Evolutionary conservation across 345 rosid species (phyloP), one percentile per base, ranked within the genome.

Genomic region (Streptanthus diversifolius): DNA sequence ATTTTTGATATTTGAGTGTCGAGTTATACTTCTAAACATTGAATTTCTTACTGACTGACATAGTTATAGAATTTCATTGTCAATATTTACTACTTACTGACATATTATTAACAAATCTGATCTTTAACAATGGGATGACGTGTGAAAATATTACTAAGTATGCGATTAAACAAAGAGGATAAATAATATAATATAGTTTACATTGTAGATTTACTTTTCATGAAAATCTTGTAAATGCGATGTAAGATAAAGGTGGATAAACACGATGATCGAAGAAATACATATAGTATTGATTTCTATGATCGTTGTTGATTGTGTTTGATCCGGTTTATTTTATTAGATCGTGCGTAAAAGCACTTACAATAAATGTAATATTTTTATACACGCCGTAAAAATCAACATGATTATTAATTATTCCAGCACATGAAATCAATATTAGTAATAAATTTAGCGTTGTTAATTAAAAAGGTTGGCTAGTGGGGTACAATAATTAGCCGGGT

Each of bases 321-420:
- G 47, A 21, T 60, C 37, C 6, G 6, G 73, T 49, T 22, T 68
- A 75, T 59, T 75, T 59, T 7, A 75, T 60, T 75, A 60, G 69
- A 75, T 68, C 79, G 74, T 75, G 79, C 79, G 56, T 32, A 60
- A 75, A 48, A 68, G 68, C 45, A 32, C 63, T 48, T 11, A 21
- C 22, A 61, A 40, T 68, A 40, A 32, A 7, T 68, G 78, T 57
- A 74, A 58, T 74, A 66, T 19, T 68, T 75, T 59, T 67, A 68
- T 67, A 75, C 73, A 75, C 63, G 74, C 79, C 69, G 74, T 68
- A 75, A 68, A 59, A 75, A 33, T 49, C 63, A 60, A 61, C 61
- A 74, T 39, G 67, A 66, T 59, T 12, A 17, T 24, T 56, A 45
- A 17, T 24, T 56, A 45, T 44, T 65, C 41, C 6, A 11, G 43